Evolutionary conservation across 352 stramenopile genomes (phyloP), one percentile per base, ranked within the genome.

Genomic region (Plasmopara viticola): DNA sequence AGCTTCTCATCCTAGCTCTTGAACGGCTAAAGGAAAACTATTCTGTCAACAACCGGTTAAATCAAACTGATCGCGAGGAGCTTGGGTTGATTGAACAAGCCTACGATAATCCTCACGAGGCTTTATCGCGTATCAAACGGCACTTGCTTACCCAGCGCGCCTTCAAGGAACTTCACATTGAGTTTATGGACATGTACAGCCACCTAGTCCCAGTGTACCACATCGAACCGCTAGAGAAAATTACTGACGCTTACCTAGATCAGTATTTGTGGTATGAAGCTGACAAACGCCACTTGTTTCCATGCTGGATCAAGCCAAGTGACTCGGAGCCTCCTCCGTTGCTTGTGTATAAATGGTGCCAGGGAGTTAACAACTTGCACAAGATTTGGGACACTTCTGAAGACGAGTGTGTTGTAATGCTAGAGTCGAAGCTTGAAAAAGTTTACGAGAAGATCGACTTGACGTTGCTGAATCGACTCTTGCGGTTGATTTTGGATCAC

Each of bases 181-280:
- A 99, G 68, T 99, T 99, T 60, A 98, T 99, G 93, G 97, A 99
- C 66, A 84, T 99, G 69, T 99, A 99, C 74, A 98, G 90, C 55
- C 96, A 99, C 66, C 70, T 99, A 44, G 96, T 97, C 14, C 97
- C 97, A 0, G 96, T 99, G 28, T 99, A 99, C 76, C 95, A 98
- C 45, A 98, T 99, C 57, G 97, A 99, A 64, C 97, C 97, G 14
- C 72, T 99, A 28, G 97, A 99, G 74, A 99, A 99, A 77, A 99
- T 99, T 61, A 99, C 97, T 2, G 97, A 99, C 66, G 95, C 96
- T 5, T 99, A 99, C 53, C 79, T 99, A 46, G 97, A 99, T 63
- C 97, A 99, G 75, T 99, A 99, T 60, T 69, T 99, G 56, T 99
- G 97, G 97, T 99, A 99, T 70, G 97, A 99, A 78, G 96, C 96